phyloP scores from a whole-genome alignment of 2,329 filamentous ascomycete genomes.

The Penicillium italicum region DNA sequence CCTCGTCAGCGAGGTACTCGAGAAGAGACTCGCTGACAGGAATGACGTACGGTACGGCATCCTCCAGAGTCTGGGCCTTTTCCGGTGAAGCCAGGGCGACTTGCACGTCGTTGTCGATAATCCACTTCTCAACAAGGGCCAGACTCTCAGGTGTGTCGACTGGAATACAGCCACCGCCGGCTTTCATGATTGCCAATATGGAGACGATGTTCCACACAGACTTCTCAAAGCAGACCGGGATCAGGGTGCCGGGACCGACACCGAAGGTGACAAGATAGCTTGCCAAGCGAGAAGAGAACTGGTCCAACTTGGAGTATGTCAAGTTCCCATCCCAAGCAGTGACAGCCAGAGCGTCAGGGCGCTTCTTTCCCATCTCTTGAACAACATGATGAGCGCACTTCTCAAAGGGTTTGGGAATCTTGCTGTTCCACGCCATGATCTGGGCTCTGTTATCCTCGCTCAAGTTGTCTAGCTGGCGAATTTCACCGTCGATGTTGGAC shows the following conservation, averaged over 20 bases:
- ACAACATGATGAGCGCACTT: slow-evolving; percentile 31
- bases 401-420: slow-evolving; percentile 21
- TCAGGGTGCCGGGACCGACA: slow-evolving; percentile 25
- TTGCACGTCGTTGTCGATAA: slow-evolving; percentile 39
- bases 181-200: slow-evolving; percentile 30
- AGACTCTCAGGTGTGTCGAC: slow-evolving; percentile 35
- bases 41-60: slow-evolving; percentile 41
- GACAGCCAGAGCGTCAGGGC: slow-evolving; percentile 29
- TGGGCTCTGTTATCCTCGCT: slow-evolving; percentile 35
- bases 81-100: slow-evolving; percentile 40
- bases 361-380: slow-evolving; percentile 21
- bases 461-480: slow-evolving; percentile 38
- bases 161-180: slow-evolving; percentile 33
- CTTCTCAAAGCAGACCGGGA: slow-evolving; percentile 29
- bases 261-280: slow-evolving; percentile 29
- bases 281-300: slow-evolving; percentile 33
- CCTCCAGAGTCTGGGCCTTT: slow-evolving; percentile 40
- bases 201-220: slow-evolving; percentile 31
- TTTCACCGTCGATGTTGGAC: slow-evolving; percentile 30
- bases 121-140: slow-evolving; percentile 36
- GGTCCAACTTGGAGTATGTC: slow-evolving; percentile 34
- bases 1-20: slow-evolving; percentile 29
- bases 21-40: slow-evolving; percentile 34
- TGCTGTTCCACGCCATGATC: slow-evolving; percentile 32
- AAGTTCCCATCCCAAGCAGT: slow-evolving; percentile 33